Percentiles rank a stretch among this genome's conserved stretches.
phyloP scores from a whole-genome alignment of 495 filamentous ascomycete genomes.

The Aspergillus indologenus region DNA sequence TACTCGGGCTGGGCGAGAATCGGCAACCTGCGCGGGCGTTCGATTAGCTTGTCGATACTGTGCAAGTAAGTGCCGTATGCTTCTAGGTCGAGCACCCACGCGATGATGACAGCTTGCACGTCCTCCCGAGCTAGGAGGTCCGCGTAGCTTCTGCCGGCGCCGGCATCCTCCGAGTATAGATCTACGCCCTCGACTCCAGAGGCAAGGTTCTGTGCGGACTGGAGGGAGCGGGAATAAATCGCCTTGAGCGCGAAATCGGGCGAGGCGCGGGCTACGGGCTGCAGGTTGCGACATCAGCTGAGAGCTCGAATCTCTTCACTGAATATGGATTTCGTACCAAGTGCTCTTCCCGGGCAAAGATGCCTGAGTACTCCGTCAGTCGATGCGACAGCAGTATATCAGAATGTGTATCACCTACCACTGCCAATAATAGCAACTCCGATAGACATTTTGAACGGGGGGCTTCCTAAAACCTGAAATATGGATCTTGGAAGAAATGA shows the following conservation, averaged over 20 bases:
- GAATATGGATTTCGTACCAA: constrained; percentile 27
- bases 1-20: constrained; percentile 40
- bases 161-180: constrained; percentile 61
- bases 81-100: constrained; percentile 43
- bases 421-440: constrained; percentile 68
- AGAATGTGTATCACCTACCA: constrained; percentile 44
- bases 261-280: constrained; percentile 52
- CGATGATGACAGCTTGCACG: constrained; percentile 67
- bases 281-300: background rate
- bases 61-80: background rate
- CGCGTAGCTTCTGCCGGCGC: constrained; percentile 47
- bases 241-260: constrained; percentile 51
- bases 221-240: constrained; percentile 59
- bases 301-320: background rate
- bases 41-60: background rate
- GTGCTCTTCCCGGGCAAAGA: constrained; percentile 46
- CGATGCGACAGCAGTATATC: background rate
- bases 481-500: background rate
- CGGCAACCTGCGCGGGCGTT: constrained; percentile 27
- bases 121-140: constrained; percentile 64
- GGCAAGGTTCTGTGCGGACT: constrained; percentile 45
- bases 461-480: background rate
- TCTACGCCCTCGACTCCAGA: constrained; percentile 42
- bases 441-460: constrained; percentile 30
- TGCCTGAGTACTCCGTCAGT: constrained; percentile 34